phyloP scores from a whole-genome alignment of 176 grass and related monocot genomes.

The Cenchrus fungigraminus region DNA sequence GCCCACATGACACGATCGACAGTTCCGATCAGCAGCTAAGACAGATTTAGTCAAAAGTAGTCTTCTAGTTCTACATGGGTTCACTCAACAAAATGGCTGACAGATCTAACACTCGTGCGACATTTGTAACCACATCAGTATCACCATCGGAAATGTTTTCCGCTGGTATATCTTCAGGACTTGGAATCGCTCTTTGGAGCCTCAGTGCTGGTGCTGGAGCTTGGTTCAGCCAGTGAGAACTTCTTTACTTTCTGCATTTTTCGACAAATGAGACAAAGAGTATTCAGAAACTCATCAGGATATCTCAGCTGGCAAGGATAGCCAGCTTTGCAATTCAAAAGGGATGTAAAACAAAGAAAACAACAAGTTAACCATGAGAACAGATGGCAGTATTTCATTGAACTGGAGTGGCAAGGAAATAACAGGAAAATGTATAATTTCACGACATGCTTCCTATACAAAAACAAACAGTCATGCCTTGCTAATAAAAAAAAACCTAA shows the following conservation, averaged over 20 bases:
- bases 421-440: background rate
- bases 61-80: background rate
- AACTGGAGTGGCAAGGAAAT: background rate
- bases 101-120: background rate
- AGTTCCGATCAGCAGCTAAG: background rate
- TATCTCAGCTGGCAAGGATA: background rate
- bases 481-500: background rate
- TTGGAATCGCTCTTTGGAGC: slow-evolving; percentile 50
- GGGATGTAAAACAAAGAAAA: background rate
- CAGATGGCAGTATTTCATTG: background rate
- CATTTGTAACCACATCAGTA: background rate
- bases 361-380: background rate
- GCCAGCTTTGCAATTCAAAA: background rate
- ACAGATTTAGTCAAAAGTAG: background rate
- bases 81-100: background rate
- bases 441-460: too few species aligned
- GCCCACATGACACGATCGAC: background rate
- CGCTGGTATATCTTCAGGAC: slow-evolving; percentile 8
- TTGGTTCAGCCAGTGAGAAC: slow-evolving; percentile 65
- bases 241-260: slow-evolving; percentile 78
- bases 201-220: slow-evolving; percentile 34
- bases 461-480: background rate
- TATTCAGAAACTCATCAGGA: background rate
- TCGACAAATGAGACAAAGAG: slow-evolving; percentile 2
- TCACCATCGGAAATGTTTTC: background rate